Percentiles rank a stretch among this genome's conserved stretches.
phyloP scores from a whole-genome alignment of 805 yeast genomes.

The Cyberlindnera sargentensis region DNA sequence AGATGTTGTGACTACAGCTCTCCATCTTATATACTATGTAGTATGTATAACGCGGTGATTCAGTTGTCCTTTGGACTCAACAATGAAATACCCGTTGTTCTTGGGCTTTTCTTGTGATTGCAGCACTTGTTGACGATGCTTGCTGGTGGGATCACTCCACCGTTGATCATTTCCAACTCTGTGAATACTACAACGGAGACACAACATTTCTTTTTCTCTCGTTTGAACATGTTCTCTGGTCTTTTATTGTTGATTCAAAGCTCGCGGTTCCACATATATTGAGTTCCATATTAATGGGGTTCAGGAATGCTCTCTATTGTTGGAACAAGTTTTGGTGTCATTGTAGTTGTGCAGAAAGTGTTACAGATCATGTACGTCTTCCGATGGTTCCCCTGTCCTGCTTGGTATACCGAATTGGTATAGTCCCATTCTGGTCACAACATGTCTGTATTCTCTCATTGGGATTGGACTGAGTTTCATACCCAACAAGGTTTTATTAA shows the following conservation, averaged over 20 bases:
- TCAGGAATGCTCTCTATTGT: slow-evolving; percentile 86
- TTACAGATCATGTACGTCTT: slow-evolving; percentile 71
- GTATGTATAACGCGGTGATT: slow-evolving; percentile 17
- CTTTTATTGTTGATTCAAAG: slow-evolving; percentile 68
- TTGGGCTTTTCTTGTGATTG: slow-evolving; percentile 73
- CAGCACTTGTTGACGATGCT: slow-evolving; percentile 88
- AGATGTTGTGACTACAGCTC: too few species aligned
- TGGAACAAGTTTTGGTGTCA: slow-evolving; percentile 86
- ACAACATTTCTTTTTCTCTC: slow-evolving; percentile 64
- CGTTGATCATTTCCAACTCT: slow-evolving; percentile 57
- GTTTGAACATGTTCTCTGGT: slow-evolving; percentile 65
- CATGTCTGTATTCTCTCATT: slow-evolving; percentile 64
- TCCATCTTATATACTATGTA: too few species aligned
- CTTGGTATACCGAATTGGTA: slow-evolving; percentile 44
- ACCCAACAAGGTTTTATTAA: slow-evolving; percentile 65
- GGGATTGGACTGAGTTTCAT: slow-evolving; percentile 69
- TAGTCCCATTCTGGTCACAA: slow-evolving; percentile 76
- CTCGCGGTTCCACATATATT: slow-evolving; percentile 70
- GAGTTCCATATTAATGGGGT: slow-evolving; percentile 76
- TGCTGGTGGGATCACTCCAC: slow-evolving; percentile 87
- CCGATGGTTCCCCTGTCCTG: slow-evolving; percentile 76
- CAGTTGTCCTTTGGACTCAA: slow-evolving; percentile 82
- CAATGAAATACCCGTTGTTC: slow-evolving; percentile 69
- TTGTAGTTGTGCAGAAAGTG: slow-evolving; percentile 70
- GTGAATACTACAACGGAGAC: slow-evolving; percentile 50